Evolutionary conservation across 2,329 filamentous ascomycete species (phyloP).

Genomic region (Graphilbum ipis-grandicollis): DNA sequence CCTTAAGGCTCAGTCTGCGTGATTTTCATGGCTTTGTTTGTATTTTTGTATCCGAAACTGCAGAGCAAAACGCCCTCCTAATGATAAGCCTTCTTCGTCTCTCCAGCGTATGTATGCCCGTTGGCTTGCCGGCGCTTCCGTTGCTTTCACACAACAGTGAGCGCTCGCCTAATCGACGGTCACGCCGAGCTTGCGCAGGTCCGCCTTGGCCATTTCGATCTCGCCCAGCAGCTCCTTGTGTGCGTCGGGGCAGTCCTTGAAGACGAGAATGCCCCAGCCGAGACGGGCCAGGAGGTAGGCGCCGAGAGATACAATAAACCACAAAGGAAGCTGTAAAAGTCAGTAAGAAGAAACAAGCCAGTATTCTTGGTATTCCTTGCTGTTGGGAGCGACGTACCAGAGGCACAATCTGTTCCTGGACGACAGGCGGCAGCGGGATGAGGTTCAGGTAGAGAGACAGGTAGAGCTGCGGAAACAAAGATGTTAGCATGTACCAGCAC

Average conservation of each 20-base stretch:
- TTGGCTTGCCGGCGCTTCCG: no score
- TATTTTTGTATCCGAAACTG: no score
- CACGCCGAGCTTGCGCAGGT: conserved; percentile 58
- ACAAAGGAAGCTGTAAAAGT: conserved; percentile 87
- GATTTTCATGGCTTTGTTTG: no score
- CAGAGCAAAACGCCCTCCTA: background rate
- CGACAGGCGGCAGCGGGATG: conserved; percentile 56
- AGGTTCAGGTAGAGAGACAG: conserved; percentile 71
- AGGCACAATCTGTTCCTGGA: conserved; percentile 77
- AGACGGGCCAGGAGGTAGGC: conserved; percentile 84
- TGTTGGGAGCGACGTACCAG: conserved; percentile 43
- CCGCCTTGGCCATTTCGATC: conserved; percentile 59
- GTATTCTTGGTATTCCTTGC: background rate
- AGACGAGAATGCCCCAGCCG: conserved; percentile 82
- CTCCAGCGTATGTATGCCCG: no score
- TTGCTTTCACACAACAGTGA: no score
- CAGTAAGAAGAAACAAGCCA: no score
- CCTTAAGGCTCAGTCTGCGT: no score
- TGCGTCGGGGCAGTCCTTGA: conserved; percentile 87
- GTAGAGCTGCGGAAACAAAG: conserved; percentile 62
- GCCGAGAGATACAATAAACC: conserved; percentile 78
- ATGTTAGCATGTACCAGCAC: no score
- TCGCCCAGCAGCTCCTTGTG: conserved; percentile 78
- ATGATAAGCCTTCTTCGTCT: no score
- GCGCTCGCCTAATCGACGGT: conserved; percentile 45